Conservation (phyloP, 257 asterid species). For the Eustoma russellianum region DNA sequence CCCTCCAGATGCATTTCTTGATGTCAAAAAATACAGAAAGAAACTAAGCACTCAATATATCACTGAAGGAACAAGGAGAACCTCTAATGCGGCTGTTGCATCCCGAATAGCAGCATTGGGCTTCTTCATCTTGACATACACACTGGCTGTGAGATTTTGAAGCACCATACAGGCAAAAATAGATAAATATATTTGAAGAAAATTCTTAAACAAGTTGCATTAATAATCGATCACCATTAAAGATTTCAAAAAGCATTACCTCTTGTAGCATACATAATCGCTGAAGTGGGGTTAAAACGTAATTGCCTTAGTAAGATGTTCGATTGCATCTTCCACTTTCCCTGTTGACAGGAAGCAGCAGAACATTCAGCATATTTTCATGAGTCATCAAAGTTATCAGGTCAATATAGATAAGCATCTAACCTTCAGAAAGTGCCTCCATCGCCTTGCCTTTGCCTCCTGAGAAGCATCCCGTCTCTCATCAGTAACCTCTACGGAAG, state of each 20-base stretch:
- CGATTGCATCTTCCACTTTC: slow-evolving; percentile 73
- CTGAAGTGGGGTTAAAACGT: slow-evolving; percentile 83
- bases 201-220: no score
- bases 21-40: background rate
- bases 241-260: slow-evolving; percentile 28
- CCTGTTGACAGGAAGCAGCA: slow-evolving; percentile 30
- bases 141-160: slow-evolving; percentile 53
- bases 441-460: slow-evolving; percentile 85
- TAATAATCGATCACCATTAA: background rate
- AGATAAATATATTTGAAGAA: background rate
- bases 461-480: slow-evolving; percentile 92
- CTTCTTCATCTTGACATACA: slow-evolving; percentile 85
- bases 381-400: background rate
- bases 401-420: background rate
- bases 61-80: slow-evolving; percentile 12
- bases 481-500: slow-evolving; percentile 78
- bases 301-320: slow-evolving; percentile 75
- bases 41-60: slow-evolving; percentile 1
- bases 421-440: slow-evolving; percentile 96
- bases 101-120: slow-evolving; percentile 97
- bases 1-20: no score
- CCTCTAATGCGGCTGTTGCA: slow-evolving; percentile 96
- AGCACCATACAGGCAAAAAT: slow-evolving; percentile 6
- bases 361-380: background rate
- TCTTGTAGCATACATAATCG: slow-evolving; percentile 89